Conservation (phyloP, 1,284 basidiomycete species). For the Ustilago trichophora region DNA sequence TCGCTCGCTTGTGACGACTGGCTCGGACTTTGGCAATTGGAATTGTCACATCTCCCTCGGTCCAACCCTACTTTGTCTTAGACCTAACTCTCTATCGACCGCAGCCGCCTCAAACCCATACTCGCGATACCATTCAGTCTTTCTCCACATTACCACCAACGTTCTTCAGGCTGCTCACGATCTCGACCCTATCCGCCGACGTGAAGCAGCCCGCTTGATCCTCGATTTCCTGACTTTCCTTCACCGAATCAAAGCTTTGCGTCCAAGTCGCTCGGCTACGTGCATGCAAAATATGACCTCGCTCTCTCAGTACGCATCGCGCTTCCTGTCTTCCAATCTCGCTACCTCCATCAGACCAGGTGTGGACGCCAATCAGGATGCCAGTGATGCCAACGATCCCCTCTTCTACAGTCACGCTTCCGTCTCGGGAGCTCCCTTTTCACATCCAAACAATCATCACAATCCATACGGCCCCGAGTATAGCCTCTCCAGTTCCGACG, state of each 20-base stretch:
- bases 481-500: constrained; percentile 51
- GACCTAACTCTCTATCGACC: no score
- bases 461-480: constrained; percentile 46
- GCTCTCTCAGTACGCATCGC: constrained; percentile 50
- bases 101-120: background rate
- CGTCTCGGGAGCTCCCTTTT: constrained; percentile 34
- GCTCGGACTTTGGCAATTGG: no score
- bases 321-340: constrained; percentile 47
- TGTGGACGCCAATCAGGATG: constrained; percentile 35
- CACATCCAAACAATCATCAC: constrained; percentile 29
- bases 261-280: no score
- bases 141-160: background rate
- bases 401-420: constrained; percentile 51
- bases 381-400: constrained; percentile 34
- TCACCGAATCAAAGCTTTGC: background rate
- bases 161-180: constrained; percentile 46
- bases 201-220: constrained; percentile 37
- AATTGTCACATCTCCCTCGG: no score
- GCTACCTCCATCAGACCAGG: constrained; percentile 29
- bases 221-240: background rate
- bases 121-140: background rate
- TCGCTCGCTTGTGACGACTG: no score
- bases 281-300: constrained; percentile 31
- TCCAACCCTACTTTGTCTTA: no score
- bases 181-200: constrained; percentile 3